Evolutionary conservation across 805 yeast genomes (phyloP), one percentile per base, ranked within the genome.

Genomic region (Henningerozyma blattae): DNA sequence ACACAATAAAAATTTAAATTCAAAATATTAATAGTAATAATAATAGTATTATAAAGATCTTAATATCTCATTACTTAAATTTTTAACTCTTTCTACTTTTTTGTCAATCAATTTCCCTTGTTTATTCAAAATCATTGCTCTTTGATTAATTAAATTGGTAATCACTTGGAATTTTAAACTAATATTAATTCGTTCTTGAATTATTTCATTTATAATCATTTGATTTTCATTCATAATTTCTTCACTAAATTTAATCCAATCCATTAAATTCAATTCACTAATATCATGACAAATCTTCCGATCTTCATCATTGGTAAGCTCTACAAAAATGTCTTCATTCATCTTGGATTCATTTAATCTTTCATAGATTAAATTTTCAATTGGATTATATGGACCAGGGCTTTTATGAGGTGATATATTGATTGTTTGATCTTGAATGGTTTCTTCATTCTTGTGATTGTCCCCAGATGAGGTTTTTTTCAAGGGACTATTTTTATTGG

Each of bases 41-140:
- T 20, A 20, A 7, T 7, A 10, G 10, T 40, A 28, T 44, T 53
- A 45, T 42, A 66, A 46, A 19, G 58, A 49, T 34, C 51, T 44
- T 17, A 57, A 48, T 29, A 61, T 61, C 34, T 65, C 68, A 29
- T 54, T 55, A 12, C 71, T 71, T 22, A 67, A 48, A n/a, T 50
- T 56, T 37, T 60, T 64, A 18, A 69, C 51, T 34, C 57, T 58
- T 2, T 34, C 34, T 34, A 61, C 43, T 41, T 64, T 62, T 14
- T 45, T 50, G 39, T 61, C 59, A 17, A 64, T 33, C 12, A 46
- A 41, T 3, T 35, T 38, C 26, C 59, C 66, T 33, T 54, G 57
- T 5, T 42, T 35, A 27, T 51, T 55, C 26, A 64, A 46, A 9
- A 53, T 50, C 8, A 39, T 41, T 2, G 64, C 64, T 31, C 63